These are phyloP conservation scores for Arabidopsis thaliana DNA, from an alignment of 345 rosid species.

Conservation along the genomic window TAIR10.1 NC_003075.7:12069001-12069500, in stretches of 20 bases:
- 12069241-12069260: not conserved
- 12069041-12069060: slow-evolving; percentile 13
- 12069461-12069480: not conserved
- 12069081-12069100: slow-evolving; percentile 4
- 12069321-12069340: not conserved
- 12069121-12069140: not conserved
- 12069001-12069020: slow-evolving; percentile 26
- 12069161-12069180: not conserved
- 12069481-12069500: not conserved
- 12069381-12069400: not conserved
- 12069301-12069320: not conserved
- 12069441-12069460: not conserved
- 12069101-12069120: not conserved
- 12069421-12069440: not conserved
- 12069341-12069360: not conserved
- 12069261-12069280: not conserved
- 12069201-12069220: not conserved
- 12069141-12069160: not conserved
- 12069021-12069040: slow-evolving; percentile 33
- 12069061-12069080: slow-evolving; percentile 22
- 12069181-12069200: not conserved
- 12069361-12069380: not conserved
- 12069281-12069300: not conserved
- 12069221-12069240: not conserved
- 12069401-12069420: not conserved